Conservation (phyloP, 1,284 basidiomycete species). For the Cryptococcus sp. region DNA sequence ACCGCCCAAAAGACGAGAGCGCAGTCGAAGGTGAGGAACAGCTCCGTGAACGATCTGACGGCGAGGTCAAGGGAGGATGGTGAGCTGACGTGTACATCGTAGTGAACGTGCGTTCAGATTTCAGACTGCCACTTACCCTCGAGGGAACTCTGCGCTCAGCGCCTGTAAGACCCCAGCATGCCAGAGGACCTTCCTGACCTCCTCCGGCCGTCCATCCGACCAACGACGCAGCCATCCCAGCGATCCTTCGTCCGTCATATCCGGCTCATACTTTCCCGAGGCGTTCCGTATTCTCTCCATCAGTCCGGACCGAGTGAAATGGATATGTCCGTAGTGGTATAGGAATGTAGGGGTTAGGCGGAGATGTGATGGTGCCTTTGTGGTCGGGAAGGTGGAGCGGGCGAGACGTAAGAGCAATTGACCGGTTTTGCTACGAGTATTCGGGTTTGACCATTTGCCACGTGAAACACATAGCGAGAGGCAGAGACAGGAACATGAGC, state of each 20-base stretch:
- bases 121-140: conserved; percentile 25
- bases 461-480: not conserved
- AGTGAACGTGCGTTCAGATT: not conserved
- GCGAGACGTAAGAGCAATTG: conserved; percentile 28
- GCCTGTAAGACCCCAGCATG: conserved; percentile 38
- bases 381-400: conserved; percentile 23
- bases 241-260: conserved; percentile 27
- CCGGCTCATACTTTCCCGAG: conserved; percentile 36
- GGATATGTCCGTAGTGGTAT: conserved; percentile 35
- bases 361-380: conserved; percentile 23
- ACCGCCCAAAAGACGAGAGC: conserved; percentile 39
- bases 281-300: conserved; percentile 35
- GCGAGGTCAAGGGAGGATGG: too few relatives aligned
- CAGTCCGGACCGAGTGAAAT: conserved; percentile 34
- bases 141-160: conserved; percentile 31
- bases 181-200: conserved; percentile 31
- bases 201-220: conserved; percentile 20
- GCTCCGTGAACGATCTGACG: conserved; percentile 32
- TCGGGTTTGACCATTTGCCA: not conserved
- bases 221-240: conserved; percentile 33
- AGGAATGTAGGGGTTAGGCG: conserved; percentile 31
- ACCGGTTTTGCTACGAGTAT: conserved; percentile 26
- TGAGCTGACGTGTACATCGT: not conserved
- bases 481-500: not conserved
- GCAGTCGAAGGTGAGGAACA: conserved; percentile 40